Percentiles rank a stretch among this genome's conserved stretches.
phyloP scores from a whole-genome alignment of 2,329 filamentous ascomycete species.

The Colletotrichum australisinense region DNA sequence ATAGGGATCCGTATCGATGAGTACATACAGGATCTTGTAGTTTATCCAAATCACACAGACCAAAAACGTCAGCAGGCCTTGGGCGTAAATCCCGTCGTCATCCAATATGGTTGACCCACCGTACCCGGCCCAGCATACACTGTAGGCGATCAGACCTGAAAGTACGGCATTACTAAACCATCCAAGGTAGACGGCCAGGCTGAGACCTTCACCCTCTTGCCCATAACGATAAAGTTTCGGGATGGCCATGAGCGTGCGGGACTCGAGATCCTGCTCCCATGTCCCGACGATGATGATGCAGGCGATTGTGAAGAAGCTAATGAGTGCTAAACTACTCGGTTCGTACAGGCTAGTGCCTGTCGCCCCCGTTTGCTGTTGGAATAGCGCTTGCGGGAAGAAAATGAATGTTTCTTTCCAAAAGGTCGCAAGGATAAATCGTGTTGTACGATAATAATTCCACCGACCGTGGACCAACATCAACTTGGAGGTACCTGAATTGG shows the following conservation, averaged over 20 bases:
- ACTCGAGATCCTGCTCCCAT: conserved; percentile 88
- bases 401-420: conserved; percentile 92
- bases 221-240: conserved; percentile 91
- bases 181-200: conserved; percentile 75
- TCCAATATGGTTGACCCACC: not conserved
- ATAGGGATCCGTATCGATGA: not conserved
- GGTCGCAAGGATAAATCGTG: conserved; percentile 88
- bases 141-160: conserved; percentile 35
- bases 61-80: conserved; percentile 1
- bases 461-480: conserved; percentile 86
- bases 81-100: conserved; percentile 8
- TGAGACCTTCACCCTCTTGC: conserved; percentile 78
- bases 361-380: conserved; percentile 86
- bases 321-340: conserved; percentile 85
- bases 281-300: conserved; percentile 90
- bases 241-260: conserved; percentile 86
- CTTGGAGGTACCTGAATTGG: conserved; percentile 87
- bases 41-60: conserved; percentile 10
- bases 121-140: not conserved
- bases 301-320: conserved; percentile 95
- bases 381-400: conserved; percentile 86
- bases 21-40: conserved; percentile 7
- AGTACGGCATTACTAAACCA: conserved; percentile 45
- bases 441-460: conserved; percentile 92
- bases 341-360: conserved; percentile 95